Percentiles rank a stretch among this genome's conserved stretches.
Conservation (phyloP, 768 basidiomycete species). For the Mrakia frigida region DNA sequence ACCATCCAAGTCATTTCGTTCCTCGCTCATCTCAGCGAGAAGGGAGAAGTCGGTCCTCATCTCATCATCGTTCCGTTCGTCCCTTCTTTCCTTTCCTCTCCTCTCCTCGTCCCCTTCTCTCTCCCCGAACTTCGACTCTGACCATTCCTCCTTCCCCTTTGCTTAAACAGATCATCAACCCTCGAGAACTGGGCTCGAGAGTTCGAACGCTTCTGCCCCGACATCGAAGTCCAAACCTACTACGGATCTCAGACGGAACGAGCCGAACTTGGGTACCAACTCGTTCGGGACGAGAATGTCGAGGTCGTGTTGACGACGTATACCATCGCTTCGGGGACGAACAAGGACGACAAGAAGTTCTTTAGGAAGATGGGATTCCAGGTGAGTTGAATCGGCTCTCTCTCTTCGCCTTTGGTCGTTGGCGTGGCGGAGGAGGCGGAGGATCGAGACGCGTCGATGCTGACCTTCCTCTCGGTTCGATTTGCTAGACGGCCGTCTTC, state of each 20-base stretch:
- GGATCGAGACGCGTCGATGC: not conserved
- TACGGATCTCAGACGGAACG: conserved; percentile 91
- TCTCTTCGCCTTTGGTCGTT: too few relatives aligned
- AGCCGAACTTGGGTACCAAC: conserved; percentile 51
- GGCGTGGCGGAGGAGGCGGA: too few relatives aligned
- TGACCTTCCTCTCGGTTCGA: not conserved
- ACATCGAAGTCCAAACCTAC: conserved; percentile 79
- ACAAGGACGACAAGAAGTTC: conserved; percentile 87
- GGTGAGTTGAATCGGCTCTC: conserved; percentile 60
- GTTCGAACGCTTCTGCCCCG: conserved; percentile 83
- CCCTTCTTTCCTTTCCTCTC: conserved; percentile 5
- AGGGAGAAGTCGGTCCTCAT: conserved; percentile 70
- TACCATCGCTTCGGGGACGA: conserved; percentile 81
- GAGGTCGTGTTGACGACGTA: conserved; percentile 96
- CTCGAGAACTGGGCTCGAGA: conserved; percentile 98
- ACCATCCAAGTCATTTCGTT: conserved; percentile 98
- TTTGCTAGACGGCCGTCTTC: conserved; percentile 73
- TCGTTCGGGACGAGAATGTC: conserved; percentile 59
- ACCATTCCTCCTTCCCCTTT: not conserved
- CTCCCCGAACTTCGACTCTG: not conserved
- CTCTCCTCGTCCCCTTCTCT: not conserved
- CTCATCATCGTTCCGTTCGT: conserved; percentile 92
- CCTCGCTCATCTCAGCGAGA: conserved; percentile 79
- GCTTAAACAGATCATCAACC: conserved; percentile 75
- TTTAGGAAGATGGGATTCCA: conserved; percentile 77